These are phyloP conservation scores for Fusarium marasasianum DNA, from an alignment of 2,329 filamentous ascomycete genomes.

Conservation along the genomic window DNA sequence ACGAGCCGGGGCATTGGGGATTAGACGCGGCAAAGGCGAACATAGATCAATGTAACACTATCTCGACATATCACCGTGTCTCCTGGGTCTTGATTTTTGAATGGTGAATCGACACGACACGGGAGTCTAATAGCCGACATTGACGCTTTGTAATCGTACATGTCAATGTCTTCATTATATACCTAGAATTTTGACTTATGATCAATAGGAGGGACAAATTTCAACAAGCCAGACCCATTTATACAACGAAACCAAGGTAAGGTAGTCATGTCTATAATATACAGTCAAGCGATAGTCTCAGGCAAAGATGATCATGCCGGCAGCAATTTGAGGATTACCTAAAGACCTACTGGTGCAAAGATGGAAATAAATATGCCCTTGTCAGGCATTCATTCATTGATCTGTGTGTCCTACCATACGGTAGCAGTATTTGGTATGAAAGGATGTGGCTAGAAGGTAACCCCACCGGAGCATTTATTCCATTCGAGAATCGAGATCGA, in stretches of 20 bases:
- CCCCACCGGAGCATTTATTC: slow-evolving; percentile 35
- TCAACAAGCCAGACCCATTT: neutral
- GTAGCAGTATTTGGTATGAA: neutral
- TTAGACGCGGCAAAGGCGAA: slow-evolving; percentile 30
- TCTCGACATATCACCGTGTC: slow-evolving; percentile 17
- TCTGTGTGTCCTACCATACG: neutral
- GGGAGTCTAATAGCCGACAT: neutral
- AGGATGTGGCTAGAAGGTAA: neutral
- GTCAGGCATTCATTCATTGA: neutral
- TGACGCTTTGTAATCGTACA: neutral
- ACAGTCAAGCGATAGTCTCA: neutral
- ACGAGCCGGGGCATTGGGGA: slow-evolving; percentile 23
- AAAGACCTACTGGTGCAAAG: neutral
- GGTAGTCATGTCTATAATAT: neutral
- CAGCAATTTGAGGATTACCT: neutral
- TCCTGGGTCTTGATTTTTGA: neutral
- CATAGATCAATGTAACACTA: slow-evolving; percentile 45
- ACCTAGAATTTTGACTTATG: neutral
- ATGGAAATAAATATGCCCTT: neutral
- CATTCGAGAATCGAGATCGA: slow-evolving; percentile 26
- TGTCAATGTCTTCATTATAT: neutral
- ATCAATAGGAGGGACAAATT: neutral
- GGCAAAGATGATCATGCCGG: neutral
- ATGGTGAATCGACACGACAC: neutral
- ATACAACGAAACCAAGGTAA: neutral